Conservation (phyloP, 768 basidiomycete genomes). For the Artomyces pyxidatus region DNA sequence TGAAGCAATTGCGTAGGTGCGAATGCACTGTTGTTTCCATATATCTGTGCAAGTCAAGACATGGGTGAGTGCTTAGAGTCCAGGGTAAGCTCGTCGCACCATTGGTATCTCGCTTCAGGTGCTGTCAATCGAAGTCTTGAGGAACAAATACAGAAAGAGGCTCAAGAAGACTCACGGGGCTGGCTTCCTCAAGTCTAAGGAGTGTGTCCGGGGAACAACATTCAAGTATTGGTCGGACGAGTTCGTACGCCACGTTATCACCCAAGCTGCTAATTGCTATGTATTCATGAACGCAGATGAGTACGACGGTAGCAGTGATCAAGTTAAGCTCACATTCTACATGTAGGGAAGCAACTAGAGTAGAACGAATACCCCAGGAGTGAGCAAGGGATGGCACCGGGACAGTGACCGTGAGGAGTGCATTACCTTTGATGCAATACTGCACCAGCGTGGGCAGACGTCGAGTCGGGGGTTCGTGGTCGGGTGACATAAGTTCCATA, state of each 20-base stretch:
- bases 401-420: neutral
- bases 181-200: conserved; percentile 55
- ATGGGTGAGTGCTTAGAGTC: neutral
- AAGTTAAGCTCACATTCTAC: conserved; percentile 46
- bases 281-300: neutral
- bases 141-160: neutral
- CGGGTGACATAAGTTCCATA: neutral
- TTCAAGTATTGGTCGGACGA: conserved; percentile 68
- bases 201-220: conserved; percentile 67
- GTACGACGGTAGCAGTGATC: neutral
- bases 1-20: conserved; percentile 1
- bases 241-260: conserved; percentile 49
- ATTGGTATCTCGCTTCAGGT: conserved; percentile 13
- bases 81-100: conserved; percentile 7
- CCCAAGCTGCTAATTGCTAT: conserved; percentile 62
- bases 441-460: conserved; percentile 33
- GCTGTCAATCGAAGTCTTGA: conserved; percentile 7
- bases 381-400: conserved; percentile 1
- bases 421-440: conserved; percentile 64
- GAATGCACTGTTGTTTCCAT: conserved; percentile 14
- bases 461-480: neutral
- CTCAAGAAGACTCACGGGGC: conserved; percentile 46
- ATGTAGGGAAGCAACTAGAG: conserved; percentile 48
- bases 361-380: neutral
- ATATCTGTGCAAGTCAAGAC: conserved; percentile 11